Evolutionary conservation across 2,329 filamentous ascomycete genomes (phyloP), one percentile per base, ranked within the genome.

Genomic region (Diaporthe sp.): DNA sequence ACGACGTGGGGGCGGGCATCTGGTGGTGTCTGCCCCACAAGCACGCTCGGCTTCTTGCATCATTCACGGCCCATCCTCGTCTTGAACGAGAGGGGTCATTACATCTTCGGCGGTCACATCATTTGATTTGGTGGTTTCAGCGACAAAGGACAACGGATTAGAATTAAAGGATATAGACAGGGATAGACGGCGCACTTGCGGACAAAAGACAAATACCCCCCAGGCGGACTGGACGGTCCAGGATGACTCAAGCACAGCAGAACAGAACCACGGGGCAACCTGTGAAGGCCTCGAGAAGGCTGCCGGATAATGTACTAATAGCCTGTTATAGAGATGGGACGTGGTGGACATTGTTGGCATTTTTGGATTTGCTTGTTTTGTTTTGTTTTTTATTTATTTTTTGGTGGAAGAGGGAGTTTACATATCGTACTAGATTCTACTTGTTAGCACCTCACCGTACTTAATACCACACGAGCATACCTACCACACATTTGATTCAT

Each of bases 161-260:
- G 42, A 49, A 28, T n/a, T 31, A 55, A 58, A 63, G 67, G 17
- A 31, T 22, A 42, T 71, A 74, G 63, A 73, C 70, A 44, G 49
- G 72, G 39, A 53, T 55, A 74, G 65, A 75, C 42, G 75, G 75
- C 72, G 75, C 75, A 68, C 55, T 22, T 22, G 37, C 74, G 72
- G 61, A 60, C 17, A 55, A 65, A 74, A 39, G 25, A 28, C 63
- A 55, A 34, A 70, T 53, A 70, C 55, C 65, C 65, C 65, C 65
- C 47, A 28, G 22, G 15, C 47, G 65, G 47, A 68, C 65, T 53
- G 47, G 65, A 68, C 34, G 13, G 65, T 68, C 65, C 47, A 68
- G 65, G 65, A 68, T 49, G 49, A 42, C 61, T 22, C 61, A 42
- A 70, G 34, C 49, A 70, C 28, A 55, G 22, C 49, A 42, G 34